phyloP scores from a whole-genome alignment of 805 yeast genomes.

The Zygosaccharomyces rouxii region DNA sequence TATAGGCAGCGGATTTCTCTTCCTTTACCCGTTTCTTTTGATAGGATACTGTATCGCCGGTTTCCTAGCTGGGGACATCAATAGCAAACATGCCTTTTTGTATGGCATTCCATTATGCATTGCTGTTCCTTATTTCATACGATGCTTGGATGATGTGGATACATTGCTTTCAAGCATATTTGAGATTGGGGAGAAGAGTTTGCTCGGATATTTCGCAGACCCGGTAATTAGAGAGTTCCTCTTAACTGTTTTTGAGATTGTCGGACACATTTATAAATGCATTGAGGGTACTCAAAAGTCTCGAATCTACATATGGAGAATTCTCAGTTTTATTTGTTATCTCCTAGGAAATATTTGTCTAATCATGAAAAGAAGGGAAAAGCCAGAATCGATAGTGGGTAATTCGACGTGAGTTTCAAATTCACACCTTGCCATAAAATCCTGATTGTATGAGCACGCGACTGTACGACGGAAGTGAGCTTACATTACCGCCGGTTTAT shows the following conservation, averaged over 20 bases:
- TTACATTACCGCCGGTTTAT: too few species aligned
- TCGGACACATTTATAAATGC: background rate
- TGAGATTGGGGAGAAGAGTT: conserved; percentile 1
- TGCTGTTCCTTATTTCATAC: background rate
- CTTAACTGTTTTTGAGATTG: background rate
- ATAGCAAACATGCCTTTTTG: background rate
- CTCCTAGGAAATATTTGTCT: background rate
- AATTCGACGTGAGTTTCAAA: background rate
- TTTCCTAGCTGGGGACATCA: background rate
- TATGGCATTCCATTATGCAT: background rate
- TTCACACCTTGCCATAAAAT: background rate
- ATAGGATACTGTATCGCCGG: background rate
- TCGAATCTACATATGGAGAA: background rate
- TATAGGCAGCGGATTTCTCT: background rate
- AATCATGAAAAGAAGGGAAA: background rate
- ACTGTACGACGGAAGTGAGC: background rate
- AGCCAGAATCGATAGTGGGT: background rate
- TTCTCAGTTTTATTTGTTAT: background rate
- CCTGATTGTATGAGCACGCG: background rate
- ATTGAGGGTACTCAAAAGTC: background rate
- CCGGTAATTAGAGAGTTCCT: background rate
- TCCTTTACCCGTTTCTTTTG: background rate
- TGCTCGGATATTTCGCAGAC: background rate
- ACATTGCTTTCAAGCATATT: conserved; percentile 2
- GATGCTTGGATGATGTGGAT: conserved; percentile 4